Evolutionary conservation across 2,329 filamentous ascomycete species (phyloP), one percentile per base, ranked within the genome.

Genomic region (Rutstroemia sp.): DNA sequence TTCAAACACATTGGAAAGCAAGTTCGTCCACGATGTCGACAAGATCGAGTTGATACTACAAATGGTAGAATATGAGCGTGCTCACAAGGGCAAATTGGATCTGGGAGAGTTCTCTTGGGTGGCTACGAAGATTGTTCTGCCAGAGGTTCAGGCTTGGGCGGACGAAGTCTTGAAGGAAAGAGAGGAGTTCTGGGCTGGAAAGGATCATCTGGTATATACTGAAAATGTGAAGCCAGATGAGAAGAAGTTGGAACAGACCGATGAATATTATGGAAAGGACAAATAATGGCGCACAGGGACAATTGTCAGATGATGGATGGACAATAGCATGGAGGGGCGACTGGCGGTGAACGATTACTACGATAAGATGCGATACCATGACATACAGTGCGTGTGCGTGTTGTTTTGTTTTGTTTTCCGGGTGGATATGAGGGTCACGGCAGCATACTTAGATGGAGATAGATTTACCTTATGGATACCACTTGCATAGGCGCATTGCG

Each of bases 1-100:
- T 65, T 85, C 84, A 17, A 68, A 86, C 73, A 97, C 94, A 8
- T 74, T 86, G 14, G 92, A 99, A 70, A 89, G 87, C 64, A 78
- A 85, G 59, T 97, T 92, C 61, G 94, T 99, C 45, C 94, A 99
- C 71, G 94, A 99, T 70, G 83, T 99, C 58, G 94, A 99, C 74
- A 97, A 97, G 83, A 84, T 99, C 71, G 94, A 99, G 75, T 76
- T 99, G 62, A 74, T 99, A 59, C 75, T 95, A 68, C 94, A 99
- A 76, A 96, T 96, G 88, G 76, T 95, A 30, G 94, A 99, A 72
- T 99, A 99, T 68, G 94, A 99, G 80, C 86, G 87, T 65, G 74
- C 78, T 12, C 77, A 82, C 50, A 82, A 45, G 39, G 25, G 23
- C 7, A 73, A 75, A 61, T 71, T 90, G 41, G 90, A 97, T 70